These are phyloP conservation scores for Phytopythium kandeliae DNA, from an alignment of 352 stramenopile species.

Conservation along the genomic window DNA sequence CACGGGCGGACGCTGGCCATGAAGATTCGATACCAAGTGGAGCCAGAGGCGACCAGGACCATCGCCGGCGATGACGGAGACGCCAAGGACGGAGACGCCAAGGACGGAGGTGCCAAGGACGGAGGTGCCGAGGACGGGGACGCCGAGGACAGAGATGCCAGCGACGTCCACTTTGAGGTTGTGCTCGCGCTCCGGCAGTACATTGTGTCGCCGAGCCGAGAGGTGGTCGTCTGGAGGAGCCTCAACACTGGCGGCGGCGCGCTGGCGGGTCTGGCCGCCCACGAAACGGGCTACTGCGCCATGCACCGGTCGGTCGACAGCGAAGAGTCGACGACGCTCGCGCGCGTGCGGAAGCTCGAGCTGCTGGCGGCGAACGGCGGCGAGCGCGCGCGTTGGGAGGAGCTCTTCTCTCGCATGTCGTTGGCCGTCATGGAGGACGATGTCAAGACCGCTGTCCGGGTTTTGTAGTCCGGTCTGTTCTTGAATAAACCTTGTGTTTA, in stretches of 20 bases:
- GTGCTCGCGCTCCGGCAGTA: constrained; percentile 1
- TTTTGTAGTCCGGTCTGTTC: background rate
- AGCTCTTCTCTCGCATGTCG: background rate
- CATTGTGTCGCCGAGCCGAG: background rate
- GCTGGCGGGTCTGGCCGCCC: background rate
- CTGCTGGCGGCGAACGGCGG: background rate
- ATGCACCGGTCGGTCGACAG: background rate
- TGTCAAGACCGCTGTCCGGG: background rate
- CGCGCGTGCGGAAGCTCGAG: background rate
- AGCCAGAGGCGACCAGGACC: background rate
- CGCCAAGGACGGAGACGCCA: background rate
- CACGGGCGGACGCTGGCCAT: background rate
- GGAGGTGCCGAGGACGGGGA: too few relatives aligned
- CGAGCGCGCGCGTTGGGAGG: background rate
- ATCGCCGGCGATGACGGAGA: background rate
- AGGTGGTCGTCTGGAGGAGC: constrained; percentile 1
- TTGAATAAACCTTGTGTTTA: too few relatives aligned
- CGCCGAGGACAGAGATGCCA: background rate
- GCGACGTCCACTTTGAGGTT: background rate
- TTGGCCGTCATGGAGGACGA: constrained; percentile 2
- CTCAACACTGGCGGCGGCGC: background rate
- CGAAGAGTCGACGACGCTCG: background rate
- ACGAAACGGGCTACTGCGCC: background rate
- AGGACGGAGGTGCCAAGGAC: too few relatives aligned
- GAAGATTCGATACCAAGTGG: background rate